A percentile compares a stretch with the other conserved stretches of the same genome.
These are phyloP conservation scores for Nakaseomyces uthaithaninus DNA, from an alignment of 1,139 yeast species.

Conservation along the genomic window DNA sequence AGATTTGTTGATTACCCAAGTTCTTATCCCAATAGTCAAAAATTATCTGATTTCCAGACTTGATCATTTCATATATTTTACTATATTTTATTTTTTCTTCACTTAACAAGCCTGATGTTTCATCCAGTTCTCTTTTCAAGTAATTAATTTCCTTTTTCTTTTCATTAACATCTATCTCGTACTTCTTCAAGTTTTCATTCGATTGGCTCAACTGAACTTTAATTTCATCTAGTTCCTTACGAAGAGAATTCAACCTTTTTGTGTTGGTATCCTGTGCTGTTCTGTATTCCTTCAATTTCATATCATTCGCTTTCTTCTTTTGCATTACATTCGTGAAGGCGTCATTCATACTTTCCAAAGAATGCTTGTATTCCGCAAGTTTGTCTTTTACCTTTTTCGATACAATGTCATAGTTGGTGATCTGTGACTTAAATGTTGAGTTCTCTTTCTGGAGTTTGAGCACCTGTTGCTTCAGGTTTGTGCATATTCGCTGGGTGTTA, in stretches of 20 bases:
- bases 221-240: slow-evolving; percentile 15
- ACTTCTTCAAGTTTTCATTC: slow-evolving; percentile 14
- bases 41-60: slow-evolving; percentile 9
- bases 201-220: slow-evolving; percentile 13
- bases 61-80: slow-evolving; percentile 21
- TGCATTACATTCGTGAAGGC: slow-evolving; percentile 15
- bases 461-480: slow-evolving; percentile 26
- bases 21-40: not conserved
- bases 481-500: slow-evolving; percentile 29
- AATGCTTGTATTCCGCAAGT: slow-evolving; percentile 16
- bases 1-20: not conserved
- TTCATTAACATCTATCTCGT: slow-evolving; percentile 20
- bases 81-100: slow-evolving; percentile 28
- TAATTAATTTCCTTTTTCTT: slow-evolving; percentile 27
- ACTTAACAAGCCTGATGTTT: slow-evolving; percentile 29
- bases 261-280: slow-evolving; percentile 15
- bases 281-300: slow-evolving; percentile 17
- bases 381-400: slow-evolving; percentile 15
- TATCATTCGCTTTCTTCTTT: slow-evolving; percentile 17
- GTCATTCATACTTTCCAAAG: slow-evolving; percentile 17
- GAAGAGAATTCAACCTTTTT: slow-evolving; percentile 17
- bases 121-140: slow-evolving; percentile 26
- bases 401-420: slow-evolving; percentile 18
- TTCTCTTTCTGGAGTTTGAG: slow-evolving; percentile 23
- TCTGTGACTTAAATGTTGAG: slow-evolving; percentile 16